Conservation (phyloP, 495 filamentous ascomycete genomes). For the Hyaloscypha hepaticicola region DNA sequence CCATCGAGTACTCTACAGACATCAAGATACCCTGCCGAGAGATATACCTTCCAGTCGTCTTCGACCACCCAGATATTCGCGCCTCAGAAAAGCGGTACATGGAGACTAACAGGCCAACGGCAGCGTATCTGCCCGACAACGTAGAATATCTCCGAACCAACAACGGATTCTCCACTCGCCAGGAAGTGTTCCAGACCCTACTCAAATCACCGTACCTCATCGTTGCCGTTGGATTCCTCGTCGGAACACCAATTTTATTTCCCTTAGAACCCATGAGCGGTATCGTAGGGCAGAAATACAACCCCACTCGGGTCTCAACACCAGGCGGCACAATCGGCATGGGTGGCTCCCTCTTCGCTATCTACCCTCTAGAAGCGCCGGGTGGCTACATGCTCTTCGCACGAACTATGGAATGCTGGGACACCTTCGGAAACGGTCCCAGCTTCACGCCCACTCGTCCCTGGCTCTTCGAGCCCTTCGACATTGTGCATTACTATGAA, state of each 20-base stretch:
- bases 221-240: constrained; percentile 58
- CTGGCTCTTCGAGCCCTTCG: constrained; percentile 59
- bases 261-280: constrained; percentile 55
- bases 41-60: constrained; percentile 55
- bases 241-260: constrained; percentile 51
- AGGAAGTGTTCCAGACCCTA: constrained; percentile 44
- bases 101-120: constrained; percentile 56
- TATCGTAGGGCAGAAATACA: constrained; percentile 57
- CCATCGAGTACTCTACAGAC: constrained; percentile 35
- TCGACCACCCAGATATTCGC: constrained; percentile 48
- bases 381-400: constrained; percentile 59
- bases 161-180: constrained; percentile 50
- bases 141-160: constrained; percentile 56
- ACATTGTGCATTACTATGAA: constrained; percentile 55
- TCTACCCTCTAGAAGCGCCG: constrained; percentile 58
- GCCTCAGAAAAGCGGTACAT: constrained; percentile 55
- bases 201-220: constrained; percentile 49
- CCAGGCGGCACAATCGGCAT: constrained; percentile 53
- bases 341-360: constrained; percentile 53
- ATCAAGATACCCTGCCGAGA: constrained; percentile 50
- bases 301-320: constrained; percentile 57
- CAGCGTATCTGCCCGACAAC: constrained; percentile 58
- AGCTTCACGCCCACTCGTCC: constrained; percentile 46
- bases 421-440: constrained; percentile 50
- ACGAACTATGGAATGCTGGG: constrained; percentile 53